phyloP scores from a whole-genome alignment of 805 yeast species.

The Barnettozyma pratensis region DNA sequence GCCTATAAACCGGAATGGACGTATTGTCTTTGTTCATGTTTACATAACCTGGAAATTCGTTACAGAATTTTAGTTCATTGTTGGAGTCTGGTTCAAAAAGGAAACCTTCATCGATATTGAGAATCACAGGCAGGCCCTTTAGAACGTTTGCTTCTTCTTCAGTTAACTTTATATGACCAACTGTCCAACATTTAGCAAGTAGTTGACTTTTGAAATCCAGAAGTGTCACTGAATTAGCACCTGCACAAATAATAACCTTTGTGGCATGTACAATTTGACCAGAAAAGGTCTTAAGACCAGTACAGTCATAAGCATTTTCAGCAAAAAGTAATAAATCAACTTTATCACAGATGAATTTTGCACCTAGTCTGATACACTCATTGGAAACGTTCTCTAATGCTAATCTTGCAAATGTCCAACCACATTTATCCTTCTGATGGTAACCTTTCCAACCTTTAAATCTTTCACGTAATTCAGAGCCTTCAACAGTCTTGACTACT shows the following conservation, averaged over 20 bases:
- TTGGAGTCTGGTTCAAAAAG: constrained; percentile 36
- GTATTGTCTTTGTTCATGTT: constrained; percentile 15
- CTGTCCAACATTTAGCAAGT: constrained; percentile 36
- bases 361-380: constrained; percentile 30
- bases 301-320: constrained; percentile 20
- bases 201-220: constrained; percentile 33
- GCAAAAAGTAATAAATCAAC: constrained; percentile 16
- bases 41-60: constrained; percentile 36
- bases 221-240: constrained; percentile 33
- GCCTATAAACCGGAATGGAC: constrained; percentile 28
- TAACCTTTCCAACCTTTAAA: constrained; percentile 30
- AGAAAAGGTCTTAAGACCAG: constrained; percentile 26
- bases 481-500: constrained; percentile 2
- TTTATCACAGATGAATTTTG: constrained; percentile 18
- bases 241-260: constrained; percentile 32
- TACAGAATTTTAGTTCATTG: constrained; percentile 33
- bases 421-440: constrained; percentile 28
- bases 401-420: constrained; percentile 32
- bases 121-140: constrained; percentile 32
- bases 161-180: constrained; percentile 34
- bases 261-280: constrained; percentile 26
- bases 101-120: constrained; percentile 35
- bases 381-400: constrained; percentile 27
- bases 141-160: constrained; percentile 28
- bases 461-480: not conserved